phyloP scores from a whole-genome alignment of 2,329 filamentous ascomycete genomes.

The Sclerotinia borealis region DNA sequence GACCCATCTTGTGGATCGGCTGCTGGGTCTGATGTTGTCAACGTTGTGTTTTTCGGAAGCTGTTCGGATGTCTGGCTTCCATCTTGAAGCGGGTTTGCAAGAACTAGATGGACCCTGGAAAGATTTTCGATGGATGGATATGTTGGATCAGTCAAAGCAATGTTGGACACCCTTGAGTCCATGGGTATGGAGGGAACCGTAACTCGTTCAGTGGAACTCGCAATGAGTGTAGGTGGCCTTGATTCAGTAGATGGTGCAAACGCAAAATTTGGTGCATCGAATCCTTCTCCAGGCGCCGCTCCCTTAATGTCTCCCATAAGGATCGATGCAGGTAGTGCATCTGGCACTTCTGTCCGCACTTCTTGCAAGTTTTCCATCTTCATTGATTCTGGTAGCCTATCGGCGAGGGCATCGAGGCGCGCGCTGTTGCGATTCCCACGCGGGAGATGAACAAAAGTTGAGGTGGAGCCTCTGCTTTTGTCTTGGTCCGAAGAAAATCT shows the following conservation, averaged over 20 bases:
- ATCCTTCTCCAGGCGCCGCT: neutral
- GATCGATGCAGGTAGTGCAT: neutral
- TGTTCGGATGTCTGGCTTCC: too few relatives aligned
- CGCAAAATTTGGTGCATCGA: neutral
- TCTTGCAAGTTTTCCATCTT: neutral
- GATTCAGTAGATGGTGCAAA: neutral
- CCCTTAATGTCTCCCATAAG: neutral
- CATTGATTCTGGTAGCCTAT: neutral
- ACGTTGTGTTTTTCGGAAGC: neutral
- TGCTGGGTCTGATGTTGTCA: neutral
- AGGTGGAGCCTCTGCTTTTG: neutral
- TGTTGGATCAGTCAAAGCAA: neutral
- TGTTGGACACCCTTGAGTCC: neutral
- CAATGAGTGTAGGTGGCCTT: neutral
- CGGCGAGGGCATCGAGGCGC: neutral
- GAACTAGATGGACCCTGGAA: neutral
- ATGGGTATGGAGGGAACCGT: neutral
- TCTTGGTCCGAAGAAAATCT: neutral
- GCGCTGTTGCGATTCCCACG: neutral
- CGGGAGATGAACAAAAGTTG: neutral
- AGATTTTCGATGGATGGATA: constrained; percentile 1
- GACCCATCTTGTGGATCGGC: neutral
- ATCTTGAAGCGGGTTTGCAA: neutral
- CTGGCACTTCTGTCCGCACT: neutral
- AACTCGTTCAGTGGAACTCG: neutral